These are phyloP conservation scores for Tulasnella sp. DNA, from an alignment of 768 basidiomycete species.

Conservation along the genomic window DNA sequence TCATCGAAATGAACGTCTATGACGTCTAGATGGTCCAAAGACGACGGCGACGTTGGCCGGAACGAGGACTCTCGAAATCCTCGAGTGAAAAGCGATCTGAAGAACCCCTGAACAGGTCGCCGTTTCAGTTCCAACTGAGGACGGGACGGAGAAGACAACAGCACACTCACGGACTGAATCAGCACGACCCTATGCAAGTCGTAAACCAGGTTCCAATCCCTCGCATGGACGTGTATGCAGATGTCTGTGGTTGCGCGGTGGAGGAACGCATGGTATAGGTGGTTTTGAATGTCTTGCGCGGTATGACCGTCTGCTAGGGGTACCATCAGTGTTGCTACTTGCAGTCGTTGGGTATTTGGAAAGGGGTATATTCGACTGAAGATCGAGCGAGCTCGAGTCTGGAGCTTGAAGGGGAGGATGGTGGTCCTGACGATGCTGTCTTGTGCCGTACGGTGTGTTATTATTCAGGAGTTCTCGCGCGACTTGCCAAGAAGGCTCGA, in stretches of 20 bases:
- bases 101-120: constrained; percentile 55
- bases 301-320: neutral
- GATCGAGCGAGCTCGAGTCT: neutral
- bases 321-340: neutral
- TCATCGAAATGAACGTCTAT: constrained; percentile 71
- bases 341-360: neutral
- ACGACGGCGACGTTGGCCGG: neutral
- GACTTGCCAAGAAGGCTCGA: neutral
- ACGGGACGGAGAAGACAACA: neutral
- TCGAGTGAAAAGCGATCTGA: constrained; percentile 73
- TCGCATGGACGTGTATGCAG: constrained; percentile 42
- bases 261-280: constrained; percentile 66
- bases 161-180: constrained; percentile 62
- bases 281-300: constrained; percentile 39
- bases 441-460: neutral
- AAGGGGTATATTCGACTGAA: neutral
- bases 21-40: constrained; percentile 27
- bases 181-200: constrained; percentile 74
- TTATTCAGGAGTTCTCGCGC: neutral
- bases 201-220: constrained; percentile 64
- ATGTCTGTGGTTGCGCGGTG: constrained; percentile 67
- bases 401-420: neutral
- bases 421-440: neutral
- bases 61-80: constrained; percentile 55
- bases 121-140: neutral